These are phyloP conservation scores for Ajuga reptans DNA, from an alignment of 305 asterid genomes.

Conservation along the genomic window DNA sequence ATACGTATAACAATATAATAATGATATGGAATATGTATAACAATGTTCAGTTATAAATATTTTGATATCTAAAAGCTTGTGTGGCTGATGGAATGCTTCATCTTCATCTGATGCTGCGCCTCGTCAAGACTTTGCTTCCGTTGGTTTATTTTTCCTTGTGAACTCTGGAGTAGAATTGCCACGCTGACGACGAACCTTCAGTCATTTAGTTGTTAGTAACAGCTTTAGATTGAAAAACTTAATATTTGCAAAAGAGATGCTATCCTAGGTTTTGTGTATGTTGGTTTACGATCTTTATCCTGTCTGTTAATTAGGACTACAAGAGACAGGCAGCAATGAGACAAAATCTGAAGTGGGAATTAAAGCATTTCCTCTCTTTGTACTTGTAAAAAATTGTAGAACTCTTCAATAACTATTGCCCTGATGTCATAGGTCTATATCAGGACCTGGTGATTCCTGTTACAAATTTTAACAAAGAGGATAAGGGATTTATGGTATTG, in stretches of 20 bases:
- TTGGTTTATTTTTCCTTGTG: too few species aligned
- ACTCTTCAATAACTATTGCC: not conserved
- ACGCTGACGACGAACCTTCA: not conserved
- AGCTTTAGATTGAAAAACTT: not conserved
- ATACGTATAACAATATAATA: not conserved
- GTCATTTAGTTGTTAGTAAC: not conserved
- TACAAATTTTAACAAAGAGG: slow-evolving; percentile 65
- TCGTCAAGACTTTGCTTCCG: not conserved
- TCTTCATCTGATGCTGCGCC: not conserved
- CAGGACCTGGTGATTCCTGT: slow-evolving; percentile 79
- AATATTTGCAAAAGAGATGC: not conserved
- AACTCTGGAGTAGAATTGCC: not conserved
- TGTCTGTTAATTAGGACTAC: not conserved
- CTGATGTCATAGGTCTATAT: slow-evolving; percentile 46
- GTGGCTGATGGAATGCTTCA: not conserved
- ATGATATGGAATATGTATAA: not conserved
- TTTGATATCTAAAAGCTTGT: not conserved
- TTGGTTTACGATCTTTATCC: not conserved
- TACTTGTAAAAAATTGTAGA: not conserved
- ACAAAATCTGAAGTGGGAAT: not conserved
- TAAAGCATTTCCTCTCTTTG: not conserved
- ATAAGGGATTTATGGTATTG: slow-evolving; percentile 76
- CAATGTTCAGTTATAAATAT: not conserved
- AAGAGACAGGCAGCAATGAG: not conserved
- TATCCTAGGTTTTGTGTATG: not conserved